These are phyloP conservation scores for Ambrosia hybrid DNA, from an alignment of 140 eudicot species.

Conservation along the genomic window DNA sequence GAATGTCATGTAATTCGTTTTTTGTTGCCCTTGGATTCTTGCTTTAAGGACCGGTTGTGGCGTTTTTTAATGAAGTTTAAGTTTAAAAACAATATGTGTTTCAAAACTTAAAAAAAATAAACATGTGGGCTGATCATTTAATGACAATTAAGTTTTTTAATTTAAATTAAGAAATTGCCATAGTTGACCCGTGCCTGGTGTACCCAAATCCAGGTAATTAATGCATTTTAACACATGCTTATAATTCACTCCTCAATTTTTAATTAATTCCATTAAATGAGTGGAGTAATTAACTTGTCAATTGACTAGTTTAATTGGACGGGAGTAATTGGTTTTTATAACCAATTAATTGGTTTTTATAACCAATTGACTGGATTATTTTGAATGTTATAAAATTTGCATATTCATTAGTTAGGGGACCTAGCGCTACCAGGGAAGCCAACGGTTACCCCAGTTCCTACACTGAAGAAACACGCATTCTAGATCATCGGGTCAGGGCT, in stretches of 20 bases:
- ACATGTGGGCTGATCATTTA: not conserved
- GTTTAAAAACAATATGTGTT: not conserved
- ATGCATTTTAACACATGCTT: conserved; percentile 35
- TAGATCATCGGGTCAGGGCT: no score
- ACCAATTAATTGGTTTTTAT: not conserved
- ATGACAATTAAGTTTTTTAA: not conserved
- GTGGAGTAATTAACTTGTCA: not conserved
- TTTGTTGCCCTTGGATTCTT: no score
- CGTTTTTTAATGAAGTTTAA: no score
- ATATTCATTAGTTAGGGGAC: no score
- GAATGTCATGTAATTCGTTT: no score
- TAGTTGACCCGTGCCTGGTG: conserved; percentile 28
- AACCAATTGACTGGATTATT: no score
- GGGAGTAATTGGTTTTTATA: no score
- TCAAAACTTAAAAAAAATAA: not conserved
- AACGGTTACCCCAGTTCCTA: no score
- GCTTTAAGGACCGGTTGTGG: no score
- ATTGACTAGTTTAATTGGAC: not conserved
- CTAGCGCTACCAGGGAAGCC: no score
- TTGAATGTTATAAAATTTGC: not conserved
- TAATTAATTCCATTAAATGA: conserved; percentile 14
- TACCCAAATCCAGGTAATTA: conserved; percentile 25
- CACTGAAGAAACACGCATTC: no score
- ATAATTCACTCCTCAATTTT: conserved; percentile 25
- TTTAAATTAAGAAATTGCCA: conserved; percentile 12